These are phyloP conservation scores for Breviolum minutum DNA, from an alignment of 73 alveolate species.

Conservation along the genomic window DNA sequence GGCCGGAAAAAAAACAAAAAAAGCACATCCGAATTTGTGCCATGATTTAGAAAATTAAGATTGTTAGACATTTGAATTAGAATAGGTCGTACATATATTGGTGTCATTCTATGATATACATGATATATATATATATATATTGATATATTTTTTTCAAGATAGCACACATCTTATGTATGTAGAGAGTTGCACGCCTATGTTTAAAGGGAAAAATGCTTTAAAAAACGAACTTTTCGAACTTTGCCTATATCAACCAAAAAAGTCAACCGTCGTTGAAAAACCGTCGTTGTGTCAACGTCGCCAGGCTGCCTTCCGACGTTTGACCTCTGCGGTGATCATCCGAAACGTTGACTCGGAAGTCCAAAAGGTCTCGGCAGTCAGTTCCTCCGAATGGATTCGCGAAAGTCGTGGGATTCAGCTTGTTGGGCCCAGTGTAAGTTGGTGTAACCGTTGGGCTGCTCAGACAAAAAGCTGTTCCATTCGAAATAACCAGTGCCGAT, in stretches of 20 bases:
- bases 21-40: no score
- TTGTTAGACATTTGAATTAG: no score
- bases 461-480: neutral
- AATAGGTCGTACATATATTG: no score
- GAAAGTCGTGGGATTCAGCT: neutral
- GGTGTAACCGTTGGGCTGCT: slow-evolving; percentile 26
- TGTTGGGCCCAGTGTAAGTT: slow-evolving; percentile 30
- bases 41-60: no score
- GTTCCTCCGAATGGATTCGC: neutral
- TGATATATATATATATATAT: no score
- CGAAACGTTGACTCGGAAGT: slow-evolving; percentile 54
- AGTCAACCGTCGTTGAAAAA: neutral
- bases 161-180: no score
- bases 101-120: no score
- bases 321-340: slow-evolving; percentile 2
- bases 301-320: neutral
- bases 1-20: neutral
- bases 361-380: slow-evolving; percentile 4
- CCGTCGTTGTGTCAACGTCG: neutral
- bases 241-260: neutral
- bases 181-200: neutral
- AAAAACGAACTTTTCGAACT: no score
- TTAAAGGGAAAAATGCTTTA: no score
- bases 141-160: no score
- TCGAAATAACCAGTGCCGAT: slow-evolving; percentile 1